Conservation (phyloP, 1,284 basidiomycete species). For the Cutaneotrichosporon sp. region DNA sequence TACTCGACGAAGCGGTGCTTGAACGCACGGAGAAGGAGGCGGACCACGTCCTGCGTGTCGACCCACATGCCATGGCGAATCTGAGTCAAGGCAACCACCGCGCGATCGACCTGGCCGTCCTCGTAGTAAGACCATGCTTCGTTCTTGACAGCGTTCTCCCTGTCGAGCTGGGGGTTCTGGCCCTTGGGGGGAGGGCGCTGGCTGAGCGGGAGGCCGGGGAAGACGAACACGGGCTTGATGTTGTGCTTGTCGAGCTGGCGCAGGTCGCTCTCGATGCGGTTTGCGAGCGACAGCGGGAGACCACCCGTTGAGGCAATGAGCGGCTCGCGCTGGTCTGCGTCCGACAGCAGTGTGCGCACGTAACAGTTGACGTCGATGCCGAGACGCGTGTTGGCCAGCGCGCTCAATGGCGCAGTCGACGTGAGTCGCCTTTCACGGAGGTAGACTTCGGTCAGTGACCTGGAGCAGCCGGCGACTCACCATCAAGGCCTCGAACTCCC, state of each 20-base stretch:
- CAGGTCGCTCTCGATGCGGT: constrained; percentile 88
- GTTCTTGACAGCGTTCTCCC: constrained; percentile 52
- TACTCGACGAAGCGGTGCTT: constrained; percentile 95
- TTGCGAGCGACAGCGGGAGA: constrained; percentile 78
- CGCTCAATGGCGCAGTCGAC: constrained; percentile 76
- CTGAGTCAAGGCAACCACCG: constrained; percentile 77
- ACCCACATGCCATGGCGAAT: constrained; percentile 61
- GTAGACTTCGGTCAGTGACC: constrained; percentile 61
- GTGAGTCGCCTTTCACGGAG: constrained; percentile 83
- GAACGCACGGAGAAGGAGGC: constrained; percentile 88
- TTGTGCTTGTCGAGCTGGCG: constrained; percentile 83
- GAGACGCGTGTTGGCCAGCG: constrained; percentile 86
- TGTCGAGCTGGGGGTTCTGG: constrained; percentile 61
- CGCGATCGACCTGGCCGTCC: constrained; percentile 79
- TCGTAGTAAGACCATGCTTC: constrained; percentile 91
- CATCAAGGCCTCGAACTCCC: constrained; percentile 47
- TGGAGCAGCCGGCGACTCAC: constrained; percentile 27
- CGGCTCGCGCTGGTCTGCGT: constrained; percentile 75
- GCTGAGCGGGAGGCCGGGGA: constrained; percentile 70
- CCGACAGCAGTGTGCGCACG: constrained; percentile 75
- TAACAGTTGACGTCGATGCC: constrained; percentile 97
- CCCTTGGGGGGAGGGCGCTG: constrained; percentile 63
- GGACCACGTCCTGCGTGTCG: constrained; percentile 83
- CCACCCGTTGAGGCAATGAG: constrained; percentile 93
- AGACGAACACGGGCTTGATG: constrained; percentile 98